Conservation (phyloP, 106 monocot genomes). For the Hemerocallis citrina region DNA sequence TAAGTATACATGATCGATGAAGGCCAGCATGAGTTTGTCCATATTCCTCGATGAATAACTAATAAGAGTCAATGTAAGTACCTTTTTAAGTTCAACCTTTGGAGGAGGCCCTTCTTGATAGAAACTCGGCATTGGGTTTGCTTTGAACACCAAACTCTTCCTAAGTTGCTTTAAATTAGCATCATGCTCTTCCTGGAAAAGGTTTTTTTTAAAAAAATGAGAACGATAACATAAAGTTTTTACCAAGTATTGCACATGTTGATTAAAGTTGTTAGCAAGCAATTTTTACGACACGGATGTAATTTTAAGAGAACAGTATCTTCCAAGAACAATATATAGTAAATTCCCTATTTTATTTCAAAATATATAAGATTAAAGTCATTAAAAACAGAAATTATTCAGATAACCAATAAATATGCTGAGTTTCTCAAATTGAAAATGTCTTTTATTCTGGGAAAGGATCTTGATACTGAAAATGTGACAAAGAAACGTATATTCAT, state of each 20-base stretch:
- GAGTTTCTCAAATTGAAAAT: too few species aligned
- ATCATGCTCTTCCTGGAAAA: conserved; percentile 77
- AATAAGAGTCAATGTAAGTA: conserved; percentile 9
- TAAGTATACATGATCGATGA: too few species aligned
- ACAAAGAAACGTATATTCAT: too few species aligned
- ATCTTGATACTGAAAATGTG: too few species aligned
- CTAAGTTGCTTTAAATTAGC: conserved; percentile 69
- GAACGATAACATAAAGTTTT: neutral
- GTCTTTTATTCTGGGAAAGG: too few species aligned
- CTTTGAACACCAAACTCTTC: conserved; percentile 69
- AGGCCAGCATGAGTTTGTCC: neutral
- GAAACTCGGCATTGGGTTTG: conserved; percentile 91
- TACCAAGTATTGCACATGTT: neutral
- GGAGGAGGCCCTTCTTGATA: conserved; percentile 87
- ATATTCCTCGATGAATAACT: neutral
- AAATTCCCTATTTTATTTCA: too few species aligned
- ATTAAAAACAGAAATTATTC: too few species aligned
- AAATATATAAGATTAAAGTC: too few species aligned
- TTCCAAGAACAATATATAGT: too few species aligned
- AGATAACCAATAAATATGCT: too few species aligned
- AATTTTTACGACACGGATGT: neutral
- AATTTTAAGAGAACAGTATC: too few species aligned
- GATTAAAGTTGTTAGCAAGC: neutral
- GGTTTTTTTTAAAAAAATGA: neutral
- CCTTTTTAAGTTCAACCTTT: conserved; percentile 94